Evolutionary conservation across 352 stramenopile species (phyloP).

Genomic region (Globisporangium uncinulatum): DNA sequence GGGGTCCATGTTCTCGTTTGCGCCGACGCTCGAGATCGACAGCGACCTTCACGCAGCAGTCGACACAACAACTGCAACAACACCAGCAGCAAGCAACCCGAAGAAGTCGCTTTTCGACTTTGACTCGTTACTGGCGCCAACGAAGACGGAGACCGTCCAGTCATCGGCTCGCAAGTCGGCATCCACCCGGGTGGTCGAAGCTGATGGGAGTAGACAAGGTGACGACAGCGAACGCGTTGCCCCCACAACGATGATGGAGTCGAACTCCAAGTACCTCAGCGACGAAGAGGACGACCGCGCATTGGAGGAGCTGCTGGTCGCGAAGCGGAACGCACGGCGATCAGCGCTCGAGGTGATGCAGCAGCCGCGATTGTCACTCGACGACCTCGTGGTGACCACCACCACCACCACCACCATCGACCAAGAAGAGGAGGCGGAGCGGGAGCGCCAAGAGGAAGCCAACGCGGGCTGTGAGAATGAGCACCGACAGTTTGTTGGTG

Average conservation of each 20-base stretch:
- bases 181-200: not conserved
- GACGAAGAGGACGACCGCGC: conserved; percentile 8
- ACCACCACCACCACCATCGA: not conserved
- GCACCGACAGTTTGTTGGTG: not conserved
- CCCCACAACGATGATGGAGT: not conserved
- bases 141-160: not conserved
- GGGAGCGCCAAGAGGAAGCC: not conserved
- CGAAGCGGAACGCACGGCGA: conserved; percentile 11
- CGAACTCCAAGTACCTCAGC: not conserved
- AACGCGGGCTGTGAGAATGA: not conserved
- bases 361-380: not conserved
- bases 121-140: conserved; percentile 31
- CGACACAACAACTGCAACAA: not conserved
- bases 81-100: not conserved
- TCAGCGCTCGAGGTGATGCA: not conserved
- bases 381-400: not conserved
- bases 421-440: not conserved
- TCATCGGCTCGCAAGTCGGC: not conserved
- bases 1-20: conserved; percentile 29
- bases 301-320: conserved; percentile 6
- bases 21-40: not conserved
- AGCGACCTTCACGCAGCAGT: not conserved
- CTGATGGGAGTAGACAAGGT: not conserved
- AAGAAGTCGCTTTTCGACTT: conserved; percentile 43
- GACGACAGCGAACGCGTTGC: not conserved